phyloP scores from a whole-genome alignment of 805 yeast species.

The Candida chilensis region DNA sequence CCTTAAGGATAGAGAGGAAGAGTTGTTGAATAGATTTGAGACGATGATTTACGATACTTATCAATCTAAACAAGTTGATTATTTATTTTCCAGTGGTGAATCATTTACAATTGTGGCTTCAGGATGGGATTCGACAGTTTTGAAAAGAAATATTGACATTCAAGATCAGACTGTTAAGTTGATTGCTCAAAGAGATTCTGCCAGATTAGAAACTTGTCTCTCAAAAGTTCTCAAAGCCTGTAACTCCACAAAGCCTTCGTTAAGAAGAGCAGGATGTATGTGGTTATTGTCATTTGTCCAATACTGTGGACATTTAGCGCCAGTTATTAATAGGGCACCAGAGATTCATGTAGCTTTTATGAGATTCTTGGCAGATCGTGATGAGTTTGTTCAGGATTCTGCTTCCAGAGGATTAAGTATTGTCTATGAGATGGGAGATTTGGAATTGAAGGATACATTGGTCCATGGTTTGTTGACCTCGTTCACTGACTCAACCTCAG shows the following conservation, averaged over 20 bases:
- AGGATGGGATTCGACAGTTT: constrained; percentile 64
- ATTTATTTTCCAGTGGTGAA: constrained; percentile 74
- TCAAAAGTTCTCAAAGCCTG: constrained; percentile 45
- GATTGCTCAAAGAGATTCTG: constrained; percentile 9
- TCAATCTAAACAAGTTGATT: constrained; percentile 65
- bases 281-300: constrained; percentile 81
- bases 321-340: constrained; percentile 32
- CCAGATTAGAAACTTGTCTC: no score
- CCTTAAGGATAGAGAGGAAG: constrained; percentile 3
- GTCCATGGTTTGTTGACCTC: constrained; percentile 67
- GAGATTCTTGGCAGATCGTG: constrained; percentile 70
- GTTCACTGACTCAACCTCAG: constrained; percentile 59
- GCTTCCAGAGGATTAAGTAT: constrained; percentile 85
- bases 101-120: constrained; percentile 62
- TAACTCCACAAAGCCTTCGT: constrained; percentile 58
- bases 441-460: constrained; percentile 58
- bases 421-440: constrained; percentile 69
- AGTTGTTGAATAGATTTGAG: constrained; percentile 22
- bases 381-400: constrained; percentile 84
- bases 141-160: constrained; percentile 47
- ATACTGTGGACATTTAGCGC: constrained; percentile 45
- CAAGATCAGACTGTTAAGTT: constrained; percentile 17
- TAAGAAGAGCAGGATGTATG: constrained; percentile 71
- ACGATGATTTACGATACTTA: constrained; percentile 46
- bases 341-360: constrained; percentile 68